Evolutionary conservation across 163 green algal genomes (phyloP).

Genomic region (Volvox carteri): DNA sequence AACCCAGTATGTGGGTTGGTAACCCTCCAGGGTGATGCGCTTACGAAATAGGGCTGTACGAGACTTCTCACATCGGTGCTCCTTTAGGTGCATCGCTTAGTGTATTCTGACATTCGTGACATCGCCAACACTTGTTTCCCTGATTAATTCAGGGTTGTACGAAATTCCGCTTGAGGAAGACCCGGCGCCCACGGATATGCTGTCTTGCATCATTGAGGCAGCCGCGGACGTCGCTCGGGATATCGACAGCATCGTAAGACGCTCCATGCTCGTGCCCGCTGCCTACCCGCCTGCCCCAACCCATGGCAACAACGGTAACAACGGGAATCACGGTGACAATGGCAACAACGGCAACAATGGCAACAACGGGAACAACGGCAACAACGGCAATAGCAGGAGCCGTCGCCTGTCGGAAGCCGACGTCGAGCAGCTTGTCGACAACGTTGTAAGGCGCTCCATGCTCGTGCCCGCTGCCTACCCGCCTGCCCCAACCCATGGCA

Average conservation of each 20-base stretch:
- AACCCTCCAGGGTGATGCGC: too few relatives aligned
- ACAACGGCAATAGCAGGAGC: not conserved
- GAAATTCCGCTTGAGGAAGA: not conserved
- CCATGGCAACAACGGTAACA: not conserved
- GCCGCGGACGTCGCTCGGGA: not conserved
- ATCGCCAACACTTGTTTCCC: too few relatives aligned
- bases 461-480: not conserved
- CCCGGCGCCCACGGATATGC: not conserved
- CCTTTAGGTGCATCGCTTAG: too few relatives aligned
- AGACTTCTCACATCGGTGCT: too few relatives aligned
- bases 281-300: not conserved
- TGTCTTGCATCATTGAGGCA: not conserved
- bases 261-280: not conserved
- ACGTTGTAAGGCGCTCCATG: not conserved
- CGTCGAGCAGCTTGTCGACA: not conserved
- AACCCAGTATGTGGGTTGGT: too few relatives aligned
- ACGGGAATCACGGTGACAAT: not conserved
- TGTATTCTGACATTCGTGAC: too few relatives aligned
- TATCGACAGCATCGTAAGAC: not conserved
- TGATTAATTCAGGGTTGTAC: not conserved
- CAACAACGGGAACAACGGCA: too few relatives aligned
- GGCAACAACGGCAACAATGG: too few relatives aligned
- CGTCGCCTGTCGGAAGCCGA: too few relatives aligned
- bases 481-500: not conserved
- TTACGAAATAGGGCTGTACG: too few relatives aligned